phyloP scores from a whole-genome alignment of 805 yeast genomes.

The Teunomyces aglyptinius region DNA sequence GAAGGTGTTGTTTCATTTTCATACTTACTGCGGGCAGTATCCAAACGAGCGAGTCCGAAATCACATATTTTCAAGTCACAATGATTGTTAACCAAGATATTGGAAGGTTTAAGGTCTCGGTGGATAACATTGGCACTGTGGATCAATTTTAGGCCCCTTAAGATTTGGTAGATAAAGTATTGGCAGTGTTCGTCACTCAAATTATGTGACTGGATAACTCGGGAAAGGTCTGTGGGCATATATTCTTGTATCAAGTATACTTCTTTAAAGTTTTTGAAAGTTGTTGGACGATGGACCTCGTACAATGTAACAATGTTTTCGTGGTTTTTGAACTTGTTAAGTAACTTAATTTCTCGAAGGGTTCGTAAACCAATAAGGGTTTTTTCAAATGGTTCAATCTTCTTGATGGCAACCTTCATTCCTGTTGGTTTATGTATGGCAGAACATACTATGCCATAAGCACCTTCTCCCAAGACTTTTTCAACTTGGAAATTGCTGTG shows the following conservation, averaged over 20 bases:
- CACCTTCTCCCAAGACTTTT: constrained; percentile 74
- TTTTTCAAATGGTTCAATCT: constrained; percentile 67
- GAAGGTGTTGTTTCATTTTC: constrained; percentile 10
- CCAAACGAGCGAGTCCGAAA: constrained; percentile 65
- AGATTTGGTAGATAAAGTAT: constrained; percentile 66
- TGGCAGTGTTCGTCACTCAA: constrained; percentile 67
- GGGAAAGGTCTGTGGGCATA: constrained; percentile 73
- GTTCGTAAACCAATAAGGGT: constrained; percentile 68
- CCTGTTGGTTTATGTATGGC: constrained; percentile 63
- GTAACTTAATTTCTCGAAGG: constrained; percentile 63
- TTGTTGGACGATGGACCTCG: constrained; percentile 64
- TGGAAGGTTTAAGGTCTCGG: constrained; percentile 75
- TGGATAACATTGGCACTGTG: constrained; percentile 75
- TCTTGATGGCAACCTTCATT: constrained; percentile 71
- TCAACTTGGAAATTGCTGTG: constrained; percentile 59
- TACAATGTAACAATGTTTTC: constrained; percentile 68
- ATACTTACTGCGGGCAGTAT: constrained; percentile 43
- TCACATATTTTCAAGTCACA: constrained; percentile 79
- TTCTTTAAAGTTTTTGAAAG: constrained; percentile 61
- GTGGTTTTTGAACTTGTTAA: constrained; percentile 63
- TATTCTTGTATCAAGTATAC: constrained; percentile 74
- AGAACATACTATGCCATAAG: constrained; percentile 75
- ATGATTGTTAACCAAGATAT: constrained; percentile 61
- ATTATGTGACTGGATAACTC: constrained; percentile 54
- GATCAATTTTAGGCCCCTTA: constrained; percentile 67